Conservation (phyloP, 2,329 filamentous ascomycete species). For the Trichoderma guizhouense region DNA sequence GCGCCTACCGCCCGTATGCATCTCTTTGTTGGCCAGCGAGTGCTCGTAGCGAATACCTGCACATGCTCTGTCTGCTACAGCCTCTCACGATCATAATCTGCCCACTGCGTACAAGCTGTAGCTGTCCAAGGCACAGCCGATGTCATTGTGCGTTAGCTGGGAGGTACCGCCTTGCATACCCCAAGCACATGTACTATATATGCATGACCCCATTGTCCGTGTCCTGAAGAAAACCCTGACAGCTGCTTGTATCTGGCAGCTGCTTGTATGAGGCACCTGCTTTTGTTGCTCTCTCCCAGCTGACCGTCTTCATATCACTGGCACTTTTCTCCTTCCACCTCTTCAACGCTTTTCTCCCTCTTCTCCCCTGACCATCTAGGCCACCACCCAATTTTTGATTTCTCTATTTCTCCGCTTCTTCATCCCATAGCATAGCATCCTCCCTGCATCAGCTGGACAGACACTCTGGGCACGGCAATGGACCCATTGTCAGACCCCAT, state of each 20-base stretch:
- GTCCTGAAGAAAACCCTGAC: conserved; percentile 12
- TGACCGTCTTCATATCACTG: not conserved
- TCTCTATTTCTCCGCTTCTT: not conserved
- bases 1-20: not conserved
- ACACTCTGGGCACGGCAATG: not conserved
- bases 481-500: conserved; percentile 7
- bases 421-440: not conserved
- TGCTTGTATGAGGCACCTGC: not conserved
- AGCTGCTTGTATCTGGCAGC: not conserved
- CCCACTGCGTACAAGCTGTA: not conserved
- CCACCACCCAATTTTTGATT: not conserved
- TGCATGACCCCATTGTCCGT: conserved; percentile 10
- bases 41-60: not conserved
- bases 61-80: not conserved
- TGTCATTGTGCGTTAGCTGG: conserved; percentile 11
- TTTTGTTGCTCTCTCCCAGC: not conserved
- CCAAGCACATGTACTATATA: conserved; percentile 5
- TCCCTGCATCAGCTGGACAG: not conserved
- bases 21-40: not conserved
- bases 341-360: not conserved
- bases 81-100: not conserved
- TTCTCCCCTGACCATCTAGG: not conserved
- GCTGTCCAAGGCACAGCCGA: not conserved
- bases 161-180: conserved; percentile 3
- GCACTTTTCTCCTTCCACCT: not conserved